Conservation (phyloP, 495 filamentous ascomycete genomes). For the Hypoxylon intermedium region DNA sequence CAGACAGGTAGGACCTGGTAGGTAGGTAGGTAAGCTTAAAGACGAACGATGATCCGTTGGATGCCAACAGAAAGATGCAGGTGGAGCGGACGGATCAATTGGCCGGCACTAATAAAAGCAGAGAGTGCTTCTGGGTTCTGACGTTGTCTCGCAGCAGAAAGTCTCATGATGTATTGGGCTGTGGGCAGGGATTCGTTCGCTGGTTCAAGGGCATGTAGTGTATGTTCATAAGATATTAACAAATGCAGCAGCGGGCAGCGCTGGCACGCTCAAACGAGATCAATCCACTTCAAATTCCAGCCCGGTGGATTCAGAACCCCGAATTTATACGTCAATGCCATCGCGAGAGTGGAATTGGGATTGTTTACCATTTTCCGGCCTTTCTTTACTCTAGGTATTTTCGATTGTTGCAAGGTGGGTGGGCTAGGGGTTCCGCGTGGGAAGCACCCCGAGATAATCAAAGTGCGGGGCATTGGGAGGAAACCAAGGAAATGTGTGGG, state of each 20-base stretch:
- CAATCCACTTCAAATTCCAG: constrained; percentile 18
- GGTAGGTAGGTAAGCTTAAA: constrained; percentile 24
- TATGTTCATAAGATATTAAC: constrained; percentile 22
- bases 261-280: not conserved
- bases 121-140: constrained; percentile 37
- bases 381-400: constrained; percentile 8
- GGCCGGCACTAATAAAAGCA: constrained; percentile 37
- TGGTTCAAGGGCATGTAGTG: constrained; percentile 29
- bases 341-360: constrained; percentile 11
- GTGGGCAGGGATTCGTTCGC: constrained; percentile 32
- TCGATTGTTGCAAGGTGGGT: not conserved
- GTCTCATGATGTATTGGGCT: constrained; percentile 42
- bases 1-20: too few species aligned
- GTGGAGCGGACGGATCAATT: constrained; percentile 39
- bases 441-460: constrained; percentile 32
- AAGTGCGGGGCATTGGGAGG: constrained; percentile 37
- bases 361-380: constrained; percentile 6
- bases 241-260: constrained; percentile 17
- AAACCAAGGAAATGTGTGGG: constrained; percentile 37
- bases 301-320: not conserved
- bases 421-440: constrained; percentile 31
- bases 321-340: constrained; percentile 3
- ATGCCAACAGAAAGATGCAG: constrained; percentile 36
- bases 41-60: constrained; percentile 23
- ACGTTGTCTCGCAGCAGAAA: constrained; percentile 41